Evolutionary conservation across 2,329 filamentous ascomycete species (phyloP).

Genomic region (Aspergillus calidoustus): DNA sequence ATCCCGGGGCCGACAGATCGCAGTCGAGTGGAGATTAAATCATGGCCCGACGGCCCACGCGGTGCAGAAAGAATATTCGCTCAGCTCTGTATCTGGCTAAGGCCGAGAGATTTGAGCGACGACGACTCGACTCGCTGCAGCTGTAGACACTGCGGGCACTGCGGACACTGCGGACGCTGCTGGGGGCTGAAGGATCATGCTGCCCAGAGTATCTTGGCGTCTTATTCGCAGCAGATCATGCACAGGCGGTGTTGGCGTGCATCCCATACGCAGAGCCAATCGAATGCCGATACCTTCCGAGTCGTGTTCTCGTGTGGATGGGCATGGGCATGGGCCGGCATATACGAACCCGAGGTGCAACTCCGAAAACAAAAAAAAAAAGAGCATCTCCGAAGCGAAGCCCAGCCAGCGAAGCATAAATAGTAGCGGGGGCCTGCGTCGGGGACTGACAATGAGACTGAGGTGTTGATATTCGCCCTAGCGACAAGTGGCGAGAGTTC

Average conservation of each 20-base stretch:
- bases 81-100: neutral
- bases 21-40: neutral
- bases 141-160: neutral
- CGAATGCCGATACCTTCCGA: neutral
- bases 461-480: neutral
- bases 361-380: neutral
- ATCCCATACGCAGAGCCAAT: neutral
- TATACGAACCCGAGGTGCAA: neutral
- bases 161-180: neutral
- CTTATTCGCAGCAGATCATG: neutral
- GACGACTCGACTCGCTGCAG: neutral
- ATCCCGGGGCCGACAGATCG: neutral
- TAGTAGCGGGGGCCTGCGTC: neutral
- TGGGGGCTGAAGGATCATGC: neutral
- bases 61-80: neutral
- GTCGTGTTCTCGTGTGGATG: neutral
- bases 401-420: neutral
- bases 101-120: neutral
- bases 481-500: neutral
- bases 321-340: too few species aligned
- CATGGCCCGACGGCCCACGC: neutral
- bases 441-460: neutral
- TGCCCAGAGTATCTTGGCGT: neutral
- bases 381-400: neutral
- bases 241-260: neutral